Percentiles rank a stretch among this genome's conserved stretches.
phyloP scores from a whole-genome alignment of 352 stramenopile genomes.

The Discostella stelligera region DNA sequence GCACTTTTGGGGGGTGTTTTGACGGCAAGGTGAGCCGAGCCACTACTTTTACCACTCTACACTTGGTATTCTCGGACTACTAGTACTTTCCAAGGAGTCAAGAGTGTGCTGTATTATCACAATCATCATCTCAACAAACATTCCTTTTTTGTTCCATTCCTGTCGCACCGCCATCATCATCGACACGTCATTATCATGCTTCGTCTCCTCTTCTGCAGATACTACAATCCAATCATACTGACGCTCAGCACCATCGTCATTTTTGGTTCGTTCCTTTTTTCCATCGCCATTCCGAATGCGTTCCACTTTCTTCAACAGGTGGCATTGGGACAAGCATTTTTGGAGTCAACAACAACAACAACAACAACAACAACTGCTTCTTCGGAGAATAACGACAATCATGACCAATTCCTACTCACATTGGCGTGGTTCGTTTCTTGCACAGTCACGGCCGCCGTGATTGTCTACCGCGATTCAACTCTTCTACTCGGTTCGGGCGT shows the following conservation, averaged over 20 bases:
- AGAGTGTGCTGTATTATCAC: too few relatives aligned
- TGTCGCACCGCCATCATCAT: not conserved
- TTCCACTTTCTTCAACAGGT: conserved; percentile 13
- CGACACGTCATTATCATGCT: conserved; percentile 30
- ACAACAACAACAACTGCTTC: too few relatives aligned
- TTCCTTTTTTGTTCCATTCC: too few relatives aligned
- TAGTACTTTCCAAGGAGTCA: too few relatives aligned
- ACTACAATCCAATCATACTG: conserved; percentile 33
- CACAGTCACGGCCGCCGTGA: conserved; percentile 2
- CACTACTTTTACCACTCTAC: not conserved
- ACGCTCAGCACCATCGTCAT: conserved; percentile 30
- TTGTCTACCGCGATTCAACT: conserved; percentile 25
- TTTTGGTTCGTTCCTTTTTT: conserved; percentile 16
- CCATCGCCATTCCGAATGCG: conserved; percentile 9
- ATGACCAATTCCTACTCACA: conserved; percentile 8
- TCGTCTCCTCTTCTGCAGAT: conserved; percentile 11
- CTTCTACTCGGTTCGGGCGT: not conserved
- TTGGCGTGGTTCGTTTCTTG: conserved; percentile 18
- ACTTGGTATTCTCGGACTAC: too few relatives aligned
- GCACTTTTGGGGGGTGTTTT: not conserved
- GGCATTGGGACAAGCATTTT: not conserved
- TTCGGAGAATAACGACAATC: not conserved
- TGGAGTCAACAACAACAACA: too few relatives aligned
- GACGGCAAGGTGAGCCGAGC: not conserved
- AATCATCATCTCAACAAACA: not conserved